Evolutionary conservation across 2,329 filamentous ascomycete species (phyloP).

Genomic region (Endocalyx cinctus): DNA sequence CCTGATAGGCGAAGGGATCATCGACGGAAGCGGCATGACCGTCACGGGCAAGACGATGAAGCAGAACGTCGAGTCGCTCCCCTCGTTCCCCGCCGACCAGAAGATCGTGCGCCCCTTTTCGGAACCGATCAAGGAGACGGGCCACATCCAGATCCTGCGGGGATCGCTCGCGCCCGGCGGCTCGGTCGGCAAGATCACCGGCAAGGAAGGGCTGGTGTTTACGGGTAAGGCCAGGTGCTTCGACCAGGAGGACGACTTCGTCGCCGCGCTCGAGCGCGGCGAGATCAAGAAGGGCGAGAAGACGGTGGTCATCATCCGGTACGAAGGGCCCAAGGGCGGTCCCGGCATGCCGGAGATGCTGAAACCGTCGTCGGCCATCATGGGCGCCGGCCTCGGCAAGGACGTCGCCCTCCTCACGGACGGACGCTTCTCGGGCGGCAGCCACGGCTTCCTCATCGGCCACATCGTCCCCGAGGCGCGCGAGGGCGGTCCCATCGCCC

Average conservation of each 20-base stretch:
- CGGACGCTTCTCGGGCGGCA: slow-evolving; percentile 73
- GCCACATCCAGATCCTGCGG: slow-evolving; percentile 83
- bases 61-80: slow-evolving; percentile 74
- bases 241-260: slow-evolving; percentile 77
- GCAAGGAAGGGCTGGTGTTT: slow-evolving; percentile 85
- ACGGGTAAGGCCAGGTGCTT: slow-evolving; percentile 77
- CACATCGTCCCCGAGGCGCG: slow-evolving; percentile 86
- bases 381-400: slow-evolving; percentile 79
- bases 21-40: slow-evolving; percentile 76
- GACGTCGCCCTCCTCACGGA: slow-evolving; percentile 73
- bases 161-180: slow-evolving; percentile 83
- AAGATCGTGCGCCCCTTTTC: slow-evolving; percentile 74
- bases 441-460: slow-evolving; percentile 81
- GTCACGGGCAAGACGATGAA: slow-evolving; percentile 87
- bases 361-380: slow-evolving; percentile 87
- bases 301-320: slow-evolving; percentile 84
- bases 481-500: slow-evolving; percentile 77
- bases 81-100: slow-evolving; percentile 71
- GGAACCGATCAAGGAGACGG: slow-evolving; percentile 82
- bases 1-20: slow-evolving; percentile 74
- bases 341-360: slow-evolving; percentile 95
- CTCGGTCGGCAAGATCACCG: slow-evolving; percentile 89
- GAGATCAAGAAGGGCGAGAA: slow-evolving; percentile 82
- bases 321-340: slow-evolving; percentile 89
- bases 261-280: slow-evolving; percentile 70